Percentiles rank a stretch among this genome's conserved stretches.
Evolutionary conservation across 768 basidiomycete species (phyloP).

Genomic region (Termitomyces bulborhizus): DNA sequence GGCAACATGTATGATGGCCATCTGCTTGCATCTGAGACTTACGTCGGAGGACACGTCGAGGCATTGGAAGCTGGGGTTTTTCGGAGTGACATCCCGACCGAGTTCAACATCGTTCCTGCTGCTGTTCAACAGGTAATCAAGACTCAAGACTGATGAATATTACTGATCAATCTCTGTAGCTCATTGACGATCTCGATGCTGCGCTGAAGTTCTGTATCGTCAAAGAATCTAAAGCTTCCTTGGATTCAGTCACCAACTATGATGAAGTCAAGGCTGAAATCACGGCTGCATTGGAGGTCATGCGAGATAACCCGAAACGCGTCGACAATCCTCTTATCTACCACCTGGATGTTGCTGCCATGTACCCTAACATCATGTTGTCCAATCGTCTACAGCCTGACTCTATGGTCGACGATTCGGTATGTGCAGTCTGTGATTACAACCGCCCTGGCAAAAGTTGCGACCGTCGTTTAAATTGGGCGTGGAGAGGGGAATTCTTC

Average conservation of each 20-base stretch:
- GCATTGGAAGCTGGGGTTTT: constrained; percentile 98
- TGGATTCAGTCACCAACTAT: constrained; percentile 91
- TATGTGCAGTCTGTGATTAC: constrained; percentile 97
- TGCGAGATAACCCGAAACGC: constrained; percentile 89
- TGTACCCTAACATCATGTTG: constrained; percentile 99
- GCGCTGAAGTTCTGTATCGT: constrained; percentile 85
- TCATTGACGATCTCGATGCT: constrained; percentile 91
- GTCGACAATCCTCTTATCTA: constrained; percentile 94
- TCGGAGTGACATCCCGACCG: constrained; percentile 88
- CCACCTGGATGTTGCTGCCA: constrained; percentile 97
- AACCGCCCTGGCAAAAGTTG: constrained; percentile 95
- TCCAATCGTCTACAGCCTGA: constrained; percentile 98
- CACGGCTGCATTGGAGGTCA: constrained; percentile 67
- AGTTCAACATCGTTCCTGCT: constrained; percentile 89
- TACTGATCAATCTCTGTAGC: constrained; percentile 33
- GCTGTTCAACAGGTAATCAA: constrained; percentile 71
- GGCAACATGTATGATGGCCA: constrained; percentile 95
- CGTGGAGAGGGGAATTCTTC: constrained; percentile 98
- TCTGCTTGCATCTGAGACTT: constrained; percentile 94
- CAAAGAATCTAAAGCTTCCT: constrained; percentile 72
- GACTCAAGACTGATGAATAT: background rate
- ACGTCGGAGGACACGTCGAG: constrained; percentile 98
- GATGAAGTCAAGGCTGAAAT: constrained; percentile 86
- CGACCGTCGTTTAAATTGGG: constrained; percentile 92
- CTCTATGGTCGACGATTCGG: constrained; percentile 93